These are phyloP conservation scores for Saccharum hybrid DNA, from an alignment of 202 grass and related monocot species.

Conservation along the genomic window DNA sequence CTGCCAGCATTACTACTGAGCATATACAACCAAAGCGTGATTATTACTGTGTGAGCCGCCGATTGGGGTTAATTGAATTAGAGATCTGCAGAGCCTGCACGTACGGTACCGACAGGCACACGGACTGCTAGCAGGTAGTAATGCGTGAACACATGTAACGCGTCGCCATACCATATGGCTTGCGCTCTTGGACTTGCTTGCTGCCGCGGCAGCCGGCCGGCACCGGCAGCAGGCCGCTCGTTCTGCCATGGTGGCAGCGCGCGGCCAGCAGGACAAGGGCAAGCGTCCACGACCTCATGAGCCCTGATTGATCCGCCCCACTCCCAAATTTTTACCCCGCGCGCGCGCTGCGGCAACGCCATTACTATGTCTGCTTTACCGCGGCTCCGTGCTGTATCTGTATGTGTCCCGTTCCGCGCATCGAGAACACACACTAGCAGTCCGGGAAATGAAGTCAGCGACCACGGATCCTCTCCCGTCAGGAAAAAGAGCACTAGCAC, in stretches of 20 bases:
- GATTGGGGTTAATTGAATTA: too few relatives aligned
- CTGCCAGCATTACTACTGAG: too few relatives aligned
- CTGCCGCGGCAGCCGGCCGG: not conserved
- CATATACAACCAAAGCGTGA: too few relatives aligned
- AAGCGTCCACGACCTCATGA: constrained; percentile 31
- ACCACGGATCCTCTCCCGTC: constrained; percentile 29
- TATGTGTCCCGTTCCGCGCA: constrained; percentile 30
- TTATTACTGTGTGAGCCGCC: too few relatives aligned
- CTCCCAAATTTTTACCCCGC: constrained; percentile 28
- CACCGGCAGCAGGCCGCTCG: not conserved
- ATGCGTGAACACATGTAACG: too few relatives aligned
- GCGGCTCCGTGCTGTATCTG: not conserved
- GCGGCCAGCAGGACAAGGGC: constrained; percentile 15
- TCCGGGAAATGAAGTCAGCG: constrained; percentile 61
- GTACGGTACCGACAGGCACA: too few relatives aligned
- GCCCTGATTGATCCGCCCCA: not conserved
- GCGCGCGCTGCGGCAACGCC: not conserved
- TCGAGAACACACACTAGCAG: constrained; percentile 46
- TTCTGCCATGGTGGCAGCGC: not conserved
- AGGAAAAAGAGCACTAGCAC: constrained; percentile 44
- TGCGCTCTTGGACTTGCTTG: too few relatives aligned
- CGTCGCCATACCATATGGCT: too few relatives aligned
- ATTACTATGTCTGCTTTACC: too few relatives aligned
- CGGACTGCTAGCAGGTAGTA: too few relatives aligned
- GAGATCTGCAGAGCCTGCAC: too few relatives aligned